These are phyloP conservation scores for Passiflora organensis DNA, from an alignment of 345 rosid species.

Conservation along the genomic window DNA sequence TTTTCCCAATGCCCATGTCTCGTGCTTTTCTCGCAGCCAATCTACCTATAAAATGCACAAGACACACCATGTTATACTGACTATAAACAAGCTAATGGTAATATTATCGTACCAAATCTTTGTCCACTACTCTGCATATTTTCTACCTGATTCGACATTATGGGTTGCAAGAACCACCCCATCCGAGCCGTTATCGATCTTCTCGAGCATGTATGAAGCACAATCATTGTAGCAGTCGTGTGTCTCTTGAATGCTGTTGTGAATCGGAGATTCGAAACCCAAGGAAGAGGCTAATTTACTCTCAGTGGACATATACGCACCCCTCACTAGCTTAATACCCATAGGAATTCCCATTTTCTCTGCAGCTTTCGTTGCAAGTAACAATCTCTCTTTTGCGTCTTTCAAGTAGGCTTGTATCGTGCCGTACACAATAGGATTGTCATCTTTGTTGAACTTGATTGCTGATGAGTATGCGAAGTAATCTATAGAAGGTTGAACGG, in stretches of 20 bases:
- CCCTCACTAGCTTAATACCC: constrained; percentile 84
- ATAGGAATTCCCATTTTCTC: constrained; percentile 51
- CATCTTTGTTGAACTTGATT: constrained; percentile 39
- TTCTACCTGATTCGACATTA: constrained; percentile 67
- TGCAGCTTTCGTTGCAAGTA: constrained; percentile 44
- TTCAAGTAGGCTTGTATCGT: constrained; percentile 82
- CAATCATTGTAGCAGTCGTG: constrained; percentile 79
- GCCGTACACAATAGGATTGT: constrained; percentile 48
- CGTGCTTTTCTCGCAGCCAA: constrained; percentile 53
- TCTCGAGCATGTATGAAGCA: constrained; percentile 64
- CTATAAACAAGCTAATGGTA: not conserved
- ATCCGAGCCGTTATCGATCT: constrained; percentile 44
- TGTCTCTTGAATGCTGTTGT: constrained; percentile 58
- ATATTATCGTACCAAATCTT: not conserved
- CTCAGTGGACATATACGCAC: constrained; percentile 85
- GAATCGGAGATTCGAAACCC: constrained; percentile 72
- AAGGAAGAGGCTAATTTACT: constrained; percentile 48
- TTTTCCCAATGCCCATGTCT: constrained; percentile 56
- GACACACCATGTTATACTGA: not conserved
- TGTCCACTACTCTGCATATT: too few relatives aligned
- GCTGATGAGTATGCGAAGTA: constrained; percentile 67
- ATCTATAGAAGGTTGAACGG: constrained; percentile 80
- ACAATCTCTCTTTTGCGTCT: constrained; percentile 66
- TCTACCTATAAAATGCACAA: constrained; percentile 38
- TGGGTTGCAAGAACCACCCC: constrained; percentile 82